These are phyloP conservation scores for Cladosporium sp. DNA, from an alignment of 2,329 filamentous ascomycete genomes.

Conservation along the genomic window DNA sequence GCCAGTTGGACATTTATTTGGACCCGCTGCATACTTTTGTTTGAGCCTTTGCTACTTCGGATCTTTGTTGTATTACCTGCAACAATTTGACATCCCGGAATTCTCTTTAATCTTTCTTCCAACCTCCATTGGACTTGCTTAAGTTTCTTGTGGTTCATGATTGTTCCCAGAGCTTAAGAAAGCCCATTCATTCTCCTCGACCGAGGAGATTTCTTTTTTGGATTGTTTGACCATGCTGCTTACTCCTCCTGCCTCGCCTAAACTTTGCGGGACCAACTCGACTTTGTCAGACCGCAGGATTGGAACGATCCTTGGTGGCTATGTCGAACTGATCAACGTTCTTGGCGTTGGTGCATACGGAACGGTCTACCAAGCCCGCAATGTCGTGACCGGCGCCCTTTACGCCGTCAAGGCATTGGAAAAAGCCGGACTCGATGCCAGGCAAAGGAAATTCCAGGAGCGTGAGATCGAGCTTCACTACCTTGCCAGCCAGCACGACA, in stretches of 20 bases:
- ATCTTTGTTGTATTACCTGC: conserved; percentile 5
- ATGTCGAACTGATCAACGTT: conserved; percentile 77
- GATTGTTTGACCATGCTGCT: conserved; percentile 37
- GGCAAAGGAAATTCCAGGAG: conserved; percentile 86
- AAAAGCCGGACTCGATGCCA: conserved; percentile 84
- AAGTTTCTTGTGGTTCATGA: conserved; percentile 12
- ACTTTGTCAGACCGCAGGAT: conserved; percentile 72
- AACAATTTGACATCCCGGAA: conserved; percentile 7
- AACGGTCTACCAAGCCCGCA: conserved; percentile 86
- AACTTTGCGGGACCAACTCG: conserved; percentile 26
- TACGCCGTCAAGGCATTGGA: conserved; percentile 97
- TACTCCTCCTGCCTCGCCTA: conserved; percentile 47
- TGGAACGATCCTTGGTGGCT: conserved; percentile 75
- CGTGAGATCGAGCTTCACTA: conserved; percentile 91
- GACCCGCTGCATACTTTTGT: conserved; percentile 3
- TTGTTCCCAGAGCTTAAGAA: conserved; percentile 12
- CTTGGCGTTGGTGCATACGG: conserved; percentile 94
- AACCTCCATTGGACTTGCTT: conserved; percentile 2
- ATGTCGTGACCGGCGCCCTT: conserved; percentile 71
- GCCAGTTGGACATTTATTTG: conserved; percentile 13
- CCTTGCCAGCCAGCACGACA: conserved; percentile 79
- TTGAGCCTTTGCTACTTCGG: conserved; percentile 1
- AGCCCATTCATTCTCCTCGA: conserved; percentile 6
- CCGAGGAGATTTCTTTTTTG: conserved; percentile 7
- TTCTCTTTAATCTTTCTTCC: conserved; percentile 2